phyloP scores from a whole-genome alignment of 1,284 basidiomycete genomes.

The Cutaneotrichosporon sp. region DNA sequence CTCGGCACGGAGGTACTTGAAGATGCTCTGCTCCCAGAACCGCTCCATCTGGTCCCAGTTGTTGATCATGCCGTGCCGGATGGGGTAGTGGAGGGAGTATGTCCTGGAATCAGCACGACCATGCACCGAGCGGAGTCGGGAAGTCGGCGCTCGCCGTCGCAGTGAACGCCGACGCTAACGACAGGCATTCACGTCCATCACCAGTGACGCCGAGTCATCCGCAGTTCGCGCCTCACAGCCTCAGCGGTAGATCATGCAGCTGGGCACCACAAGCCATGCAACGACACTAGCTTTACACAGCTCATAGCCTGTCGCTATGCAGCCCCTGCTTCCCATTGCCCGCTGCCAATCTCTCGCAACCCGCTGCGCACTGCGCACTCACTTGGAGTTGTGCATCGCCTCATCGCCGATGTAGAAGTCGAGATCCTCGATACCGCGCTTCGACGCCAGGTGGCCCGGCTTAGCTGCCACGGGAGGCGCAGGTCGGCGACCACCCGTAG shows the following conservation, averaged over 20 bases:
- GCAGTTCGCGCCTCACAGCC: background rate
- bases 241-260: too few species aligned
- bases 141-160: too few species aligned
- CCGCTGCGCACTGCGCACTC: constrained; percentile 10
- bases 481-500: constrained; percentile 29
- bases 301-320: too few species aligned
- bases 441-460: constrained; percentile 88
- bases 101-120: constrained; percentile 51
- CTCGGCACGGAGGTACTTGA: constrained; percentile 98
- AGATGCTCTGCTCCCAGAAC: constrained; percentile 99
- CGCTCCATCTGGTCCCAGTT: constrained; percentile 99
- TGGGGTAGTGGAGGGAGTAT: constrained; percentile 94
- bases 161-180: too few species aligned
- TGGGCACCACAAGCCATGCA: too few species aligned
- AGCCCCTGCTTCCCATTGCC: background rate
- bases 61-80: constrained; percentile 96
- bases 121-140: background rate
- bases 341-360: too few species aligned
- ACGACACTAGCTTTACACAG: too few species aligned
- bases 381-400: constrained; percentile 87
- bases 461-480: constrained; percentile 61
- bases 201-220: too few species aligned
- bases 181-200: too few species aligned
- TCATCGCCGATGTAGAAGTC: constrained; percentile 99
- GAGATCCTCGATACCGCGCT: constrained; percentile 96